These are phyloP conservation scores for Candida easanensis DNA, from an alignment of 805 yeast species.

Conservation along the genomic window DNA sequence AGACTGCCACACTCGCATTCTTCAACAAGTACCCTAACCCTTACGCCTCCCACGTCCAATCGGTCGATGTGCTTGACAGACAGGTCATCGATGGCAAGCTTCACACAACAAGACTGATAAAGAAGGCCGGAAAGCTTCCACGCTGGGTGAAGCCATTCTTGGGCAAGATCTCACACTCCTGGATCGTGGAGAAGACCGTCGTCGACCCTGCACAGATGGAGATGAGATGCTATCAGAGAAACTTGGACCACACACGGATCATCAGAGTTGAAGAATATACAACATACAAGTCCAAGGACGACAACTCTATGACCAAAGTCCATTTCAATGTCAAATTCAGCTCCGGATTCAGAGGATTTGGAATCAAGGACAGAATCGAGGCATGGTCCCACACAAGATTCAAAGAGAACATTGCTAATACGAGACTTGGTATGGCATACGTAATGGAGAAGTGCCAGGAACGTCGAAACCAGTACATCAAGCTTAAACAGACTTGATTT, in stretches of 20 bases:
- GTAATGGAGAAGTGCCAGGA: slow-evolving; percentile 67
- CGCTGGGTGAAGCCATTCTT: slow-evolving; percentile 72
- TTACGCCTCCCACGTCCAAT: slow-evolving; percentile 77
- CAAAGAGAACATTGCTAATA: slow-evolving; percentile 59
- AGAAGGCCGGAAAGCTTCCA: slow-evolving; percentile 80
- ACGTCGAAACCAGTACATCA: slow-evolving; percentile 7
- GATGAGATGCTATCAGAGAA: slow-evolving; percentile 71
- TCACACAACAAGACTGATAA: slow-evolving; percentile 68
- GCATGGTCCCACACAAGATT: slow-evolving; percentile 75
- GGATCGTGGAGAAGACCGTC: slow-evolving; percentile 77
- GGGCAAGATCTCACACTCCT: slow-evolving; percentile 65
- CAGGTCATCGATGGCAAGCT: slow-evolving; percentile 65
- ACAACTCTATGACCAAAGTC: slow-evolving; percentile 41
- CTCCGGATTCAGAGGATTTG: slow-evolving; percentile 59
- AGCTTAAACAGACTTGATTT: neutral
- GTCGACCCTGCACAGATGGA: slow-evolving; percentile 58
- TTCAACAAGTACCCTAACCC: slow-evolving; percentile 76
- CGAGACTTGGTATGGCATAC: slow-evolving; percentile 69
- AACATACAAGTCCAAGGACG: slow-evolving; percentile 42
- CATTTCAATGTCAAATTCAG: slow-evolving; percentile 64
- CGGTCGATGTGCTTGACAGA: slow-evolving; percentile 72
- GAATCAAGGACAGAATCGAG: slow-evolving; percentile 74
- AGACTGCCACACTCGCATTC: slow-evolving; percentile 72
- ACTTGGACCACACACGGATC: slow-evolving; percentile 78
- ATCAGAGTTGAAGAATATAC: slow-evolving; percentile 78